These are phyloP conservation scores for Rhamnella rubrinervis DNA, from an alignment of 331 rosid genomes.

Conservation along the genomic window DNA sequence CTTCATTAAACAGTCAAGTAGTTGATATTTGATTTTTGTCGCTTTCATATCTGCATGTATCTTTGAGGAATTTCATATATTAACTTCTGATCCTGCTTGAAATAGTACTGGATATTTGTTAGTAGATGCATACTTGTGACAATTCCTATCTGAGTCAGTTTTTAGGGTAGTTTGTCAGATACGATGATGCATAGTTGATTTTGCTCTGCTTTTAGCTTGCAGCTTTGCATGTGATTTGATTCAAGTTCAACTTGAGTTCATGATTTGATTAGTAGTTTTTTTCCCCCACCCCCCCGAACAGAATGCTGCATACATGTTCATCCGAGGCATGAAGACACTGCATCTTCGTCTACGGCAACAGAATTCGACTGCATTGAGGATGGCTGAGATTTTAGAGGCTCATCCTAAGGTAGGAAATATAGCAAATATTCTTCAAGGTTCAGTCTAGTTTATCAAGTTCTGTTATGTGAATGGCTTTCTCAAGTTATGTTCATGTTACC, in stretches of 20 bases:
- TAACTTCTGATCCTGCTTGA: no score
- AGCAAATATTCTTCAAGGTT: neutral
- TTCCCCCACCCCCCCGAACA: conserved; percentile 16
- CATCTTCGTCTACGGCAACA: conserved; percentile 92
- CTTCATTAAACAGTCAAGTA: neutral
- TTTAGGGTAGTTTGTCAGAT: no score
- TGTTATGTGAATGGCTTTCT: neutral
- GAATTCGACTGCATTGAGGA: conserved; percentile 63
- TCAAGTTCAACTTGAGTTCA: neutral
- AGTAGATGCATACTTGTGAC: no score
- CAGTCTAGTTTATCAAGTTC: neutral
- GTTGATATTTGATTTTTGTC: neutral
- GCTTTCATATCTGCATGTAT: neutral
- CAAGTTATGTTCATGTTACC: no score
- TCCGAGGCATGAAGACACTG: conserved; percentile 92
- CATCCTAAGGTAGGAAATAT: conserved; percentile 75
- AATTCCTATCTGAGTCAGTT: no score
- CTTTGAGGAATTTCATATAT: no score
- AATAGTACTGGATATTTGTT: no score
- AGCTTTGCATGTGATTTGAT: neutral
- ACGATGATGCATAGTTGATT: neutral
- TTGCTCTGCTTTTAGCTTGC: no score
- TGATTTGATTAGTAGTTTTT: conserved; percentile 12
- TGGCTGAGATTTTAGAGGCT: conserved; percentile 79
- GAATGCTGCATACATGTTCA: conserved; percentile 89